phyloP scores from a whole-genome alignment of 2,329 filamentous ascomycete genomes.

The Clonostachys solani region DNA sequence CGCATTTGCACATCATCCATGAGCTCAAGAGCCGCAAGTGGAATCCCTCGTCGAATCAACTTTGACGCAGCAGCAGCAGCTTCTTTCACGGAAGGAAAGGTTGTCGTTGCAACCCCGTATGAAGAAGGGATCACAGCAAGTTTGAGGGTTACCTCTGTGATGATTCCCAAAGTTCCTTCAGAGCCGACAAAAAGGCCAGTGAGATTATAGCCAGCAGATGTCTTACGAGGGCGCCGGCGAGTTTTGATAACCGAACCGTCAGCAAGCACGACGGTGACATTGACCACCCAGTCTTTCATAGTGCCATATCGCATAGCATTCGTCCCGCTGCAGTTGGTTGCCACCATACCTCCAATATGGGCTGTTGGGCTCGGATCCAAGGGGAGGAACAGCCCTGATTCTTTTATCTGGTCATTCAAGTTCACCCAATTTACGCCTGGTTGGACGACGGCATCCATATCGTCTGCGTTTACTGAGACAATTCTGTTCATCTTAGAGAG shows the following conservation, averaged over 20 bases:
- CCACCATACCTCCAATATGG: constrained; percentile 78
- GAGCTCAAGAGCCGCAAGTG: constrained; percentile 75
- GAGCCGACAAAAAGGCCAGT: constrained; percentile 75
- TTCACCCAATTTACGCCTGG: constrained; percentile 75
- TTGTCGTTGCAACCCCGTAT: constrained; percentile 62
- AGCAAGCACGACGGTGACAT: constrained; percentile 74
- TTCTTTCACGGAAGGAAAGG: constrained; percentile 41
- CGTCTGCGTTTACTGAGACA: constrained; percentile 61
- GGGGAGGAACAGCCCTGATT: constrained; percentile 69
- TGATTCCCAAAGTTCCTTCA: constrained; percentile 77
- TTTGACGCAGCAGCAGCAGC: constrained; percentile 68
- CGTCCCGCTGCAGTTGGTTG: constrained; percentile 61
- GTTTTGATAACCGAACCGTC: constrained; percentile 80
- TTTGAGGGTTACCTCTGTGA: constrained; percentile 75
- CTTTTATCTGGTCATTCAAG: constrained; percentile 62
- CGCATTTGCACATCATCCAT: constrained; percentile 76
- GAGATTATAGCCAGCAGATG: constrained; percentile 74
- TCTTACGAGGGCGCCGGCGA: constrained; percentile 70
- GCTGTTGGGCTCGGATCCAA: constrained; percentile 81
- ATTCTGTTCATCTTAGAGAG: constrained; percentile 73
- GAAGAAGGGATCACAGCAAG: constrained; percentile 68
- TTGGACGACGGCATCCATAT: constrained; percentile 64
- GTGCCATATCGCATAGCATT: constrained; percentile 83
- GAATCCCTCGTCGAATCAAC: constrained; percentile 69
- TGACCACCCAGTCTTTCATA: constrained; percentile 84